These are phyloP conservation scores for Curvularia hawaiiensis DNA, from an alignment of 2,329 filamentous ascomycete genomes.

Conservation along the genomic window DNA sequence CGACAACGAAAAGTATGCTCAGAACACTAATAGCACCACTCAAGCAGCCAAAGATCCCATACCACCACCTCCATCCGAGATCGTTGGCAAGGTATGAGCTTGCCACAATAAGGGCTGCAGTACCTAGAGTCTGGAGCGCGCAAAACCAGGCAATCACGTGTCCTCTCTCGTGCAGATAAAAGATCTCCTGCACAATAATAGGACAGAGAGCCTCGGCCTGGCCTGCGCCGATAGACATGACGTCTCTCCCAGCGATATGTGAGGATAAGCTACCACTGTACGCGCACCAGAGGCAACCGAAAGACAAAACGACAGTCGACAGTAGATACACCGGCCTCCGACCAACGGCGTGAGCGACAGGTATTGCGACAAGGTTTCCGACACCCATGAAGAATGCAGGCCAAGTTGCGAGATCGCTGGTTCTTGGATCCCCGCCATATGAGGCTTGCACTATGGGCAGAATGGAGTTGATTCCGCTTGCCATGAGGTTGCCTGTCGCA, in stretches of 20 bases:
- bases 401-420: constrained; percentile 16
- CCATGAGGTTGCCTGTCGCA: constrained; percentile 17
- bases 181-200: constrained; percentile 17
- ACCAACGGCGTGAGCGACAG: constrained; percentile 16
- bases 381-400: constrained; percentile 22
- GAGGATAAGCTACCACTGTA: constrained; percentile 11
- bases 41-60: constrained; percentile 14
- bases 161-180: constrained; percentile 17
- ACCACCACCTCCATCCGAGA: constrained; percentile 22
- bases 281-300: constrained; percentile 18
- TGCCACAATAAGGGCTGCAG: constrained; percentile 15
- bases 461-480: constrained; percentile 18
- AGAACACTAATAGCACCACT: constrained; percentile 14
- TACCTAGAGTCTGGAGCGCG: constrained; percentile 16
- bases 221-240: constrained; percentile 21
- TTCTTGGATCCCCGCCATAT: constrained; percentile 12
- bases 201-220: constrained; percentile 20
- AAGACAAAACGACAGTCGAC: constrained; percentile 14
- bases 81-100: constrained; percentile 17
- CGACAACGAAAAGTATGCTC: constrained; percentile 14
- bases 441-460: constrained; percentile 11
- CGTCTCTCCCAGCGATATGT: constrained; percentile 17
- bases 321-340: constrained; percentile 17
- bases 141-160: constrained; percentile 20
- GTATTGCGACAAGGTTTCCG: constrained; percentile 17